Conservation (phyloP, 1,284 basidiomycete genomes). For the Mixia osmundae region DNA sequence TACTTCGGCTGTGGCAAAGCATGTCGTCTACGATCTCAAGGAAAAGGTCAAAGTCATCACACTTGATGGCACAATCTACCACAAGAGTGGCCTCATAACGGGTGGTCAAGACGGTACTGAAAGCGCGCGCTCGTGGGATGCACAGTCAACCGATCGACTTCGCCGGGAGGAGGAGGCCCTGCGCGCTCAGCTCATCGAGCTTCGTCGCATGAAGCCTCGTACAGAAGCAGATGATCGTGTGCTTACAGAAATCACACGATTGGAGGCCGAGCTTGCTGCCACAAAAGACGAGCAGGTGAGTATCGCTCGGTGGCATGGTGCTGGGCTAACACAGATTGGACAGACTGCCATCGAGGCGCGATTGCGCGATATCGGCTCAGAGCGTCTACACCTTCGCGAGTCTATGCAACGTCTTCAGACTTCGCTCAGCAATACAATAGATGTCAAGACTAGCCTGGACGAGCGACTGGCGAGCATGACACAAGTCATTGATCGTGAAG, state of each 20-base stretch:
- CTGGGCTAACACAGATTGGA: slow-evolving; percentile 18
- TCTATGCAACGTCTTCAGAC: no score
- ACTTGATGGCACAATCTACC: slow-evolving; percentile 86
- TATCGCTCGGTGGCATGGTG: slow-evolving; percentile 2
- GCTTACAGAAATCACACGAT: slow-evolving; percentile 45
- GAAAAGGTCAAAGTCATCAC: slow-evolving; percentile 97
- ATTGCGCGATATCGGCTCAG: slow-evolving; percentile 46
- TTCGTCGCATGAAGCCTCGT: slow-evolving; percentile 48
- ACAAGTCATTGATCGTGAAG: slow-evolving; percentile 45
- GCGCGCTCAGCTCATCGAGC: slow-evolving; percentile 3
- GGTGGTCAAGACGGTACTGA: slow-evolving; percentile 60
- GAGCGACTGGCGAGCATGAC: slow-evolving; percentile 33
- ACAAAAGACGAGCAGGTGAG: slow-evolving; percentile 61
- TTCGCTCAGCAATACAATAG: no score
- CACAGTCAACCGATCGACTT: slow-evolving; percentile 24
- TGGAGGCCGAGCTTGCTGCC: slow-evolving; percentile 48
- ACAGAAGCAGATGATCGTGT: slow-evolving; percentile 60
- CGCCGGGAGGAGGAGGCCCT: slow-evolving; percentile 7
- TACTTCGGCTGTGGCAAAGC: slow-evolving; percentile 68
- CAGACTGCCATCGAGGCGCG: slow-evolving; percentile 38
- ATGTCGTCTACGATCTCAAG: slow-evolving; percentile 75
- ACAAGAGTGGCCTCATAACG: slow-evolving; percentile 91
- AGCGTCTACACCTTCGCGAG: slow-evolving; percentile 56
- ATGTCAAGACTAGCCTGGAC: slow-evolving; percentile 24
- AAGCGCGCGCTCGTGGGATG: slow-evolving; percentile 65